Conservation (phyloP, 2,329 filamentous ascomycete species). For the Byssochlamys sp. region DNA sequence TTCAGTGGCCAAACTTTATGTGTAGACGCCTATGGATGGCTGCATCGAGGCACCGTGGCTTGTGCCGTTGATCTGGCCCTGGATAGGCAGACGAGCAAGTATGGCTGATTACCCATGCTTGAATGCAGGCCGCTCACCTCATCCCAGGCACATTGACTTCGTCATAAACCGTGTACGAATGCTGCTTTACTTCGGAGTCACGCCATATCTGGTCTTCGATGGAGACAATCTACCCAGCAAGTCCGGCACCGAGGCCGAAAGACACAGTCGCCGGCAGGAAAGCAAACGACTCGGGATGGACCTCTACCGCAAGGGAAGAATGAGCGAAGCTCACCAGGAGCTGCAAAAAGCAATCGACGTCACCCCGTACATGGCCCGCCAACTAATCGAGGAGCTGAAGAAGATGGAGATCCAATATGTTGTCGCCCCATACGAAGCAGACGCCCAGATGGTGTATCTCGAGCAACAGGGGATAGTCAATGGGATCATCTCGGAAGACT, state of each 20-base stretch:
- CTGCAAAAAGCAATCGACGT: constrained; percentile 93
- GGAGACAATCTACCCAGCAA: constrained; percentile 93
- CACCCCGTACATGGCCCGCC: constrained; percentile 87
- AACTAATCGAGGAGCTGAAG: constrained; percentile 86
- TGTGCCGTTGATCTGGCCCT: constrained; percentile 86
- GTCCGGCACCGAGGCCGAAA: constrained; percentile 69
- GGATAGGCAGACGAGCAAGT: constrained; percentile 80
- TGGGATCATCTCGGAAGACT: constrained; percentile 91
- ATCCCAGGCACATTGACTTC: constrained; percentile 70
- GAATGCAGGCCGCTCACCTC: constrained; percentile 11
- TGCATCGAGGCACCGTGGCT: constrained; percentile 81
- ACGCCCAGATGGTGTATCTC: constrained; percentile 90
- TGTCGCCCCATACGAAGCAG: constrained; percentile 93
- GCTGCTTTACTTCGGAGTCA: constrained; percentile 86
- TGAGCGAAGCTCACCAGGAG: constrained; percentile 69
- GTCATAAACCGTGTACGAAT: constrained; percentile 84
- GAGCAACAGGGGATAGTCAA: constrained; percentile 74
- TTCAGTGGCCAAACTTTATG: constrained; percentile 79
- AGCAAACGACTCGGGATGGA: constrained; percentile 68
- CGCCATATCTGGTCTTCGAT: constrained; percentile 92
- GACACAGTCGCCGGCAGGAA: constrained; percentile 65
- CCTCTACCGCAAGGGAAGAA: constrained; percentile 70
- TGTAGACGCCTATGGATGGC: constrained; percentile 97
- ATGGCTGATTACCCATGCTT: constrained; percentile 23
- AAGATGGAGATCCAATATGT: constrained; percentile 70